Conservation (phyloP, 805 yeast species). For the Kodamaea jinghongensis region DNA sequence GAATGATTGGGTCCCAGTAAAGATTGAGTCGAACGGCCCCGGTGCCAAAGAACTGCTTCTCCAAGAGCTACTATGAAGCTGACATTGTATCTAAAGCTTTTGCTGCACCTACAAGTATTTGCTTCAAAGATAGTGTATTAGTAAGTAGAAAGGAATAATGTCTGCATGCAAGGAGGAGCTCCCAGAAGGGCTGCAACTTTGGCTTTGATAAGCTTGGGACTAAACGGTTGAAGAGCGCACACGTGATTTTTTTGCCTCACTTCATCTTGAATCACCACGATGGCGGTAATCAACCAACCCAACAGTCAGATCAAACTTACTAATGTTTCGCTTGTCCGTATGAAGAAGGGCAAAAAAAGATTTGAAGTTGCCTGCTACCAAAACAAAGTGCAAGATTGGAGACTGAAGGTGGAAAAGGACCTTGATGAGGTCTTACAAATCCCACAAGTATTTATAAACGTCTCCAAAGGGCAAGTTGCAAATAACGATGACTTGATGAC, state of each 20-base stretch:
- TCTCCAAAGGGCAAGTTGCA: constrained; percentile 92
- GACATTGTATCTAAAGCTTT: too few relatives aligned
- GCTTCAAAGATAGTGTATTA: too few relatives aligned
- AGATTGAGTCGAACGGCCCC: too few relatives aligned
- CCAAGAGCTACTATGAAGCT: too few relatives aligned
- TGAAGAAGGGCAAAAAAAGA: constrained; percentile 87
- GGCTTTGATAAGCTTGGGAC: too few relatives aligned
- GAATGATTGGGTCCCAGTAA: too few relatives aligned
- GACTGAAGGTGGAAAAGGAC: constrained; percentile 85
- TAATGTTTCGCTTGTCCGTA: constrained; percentile 87
- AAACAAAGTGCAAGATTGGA: constrained; percentile 94
- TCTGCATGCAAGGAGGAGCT: too few relatives aligned
- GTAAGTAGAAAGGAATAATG: too few relatives aligned
- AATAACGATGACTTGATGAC: constrained; percentile 75
- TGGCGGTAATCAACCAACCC: constrained; percentile 76
- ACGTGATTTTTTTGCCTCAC: constrained; percentile 2
- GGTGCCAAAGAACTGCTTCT: too few relatives aligned
- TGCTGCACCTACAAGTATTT: too few relatives aligned
- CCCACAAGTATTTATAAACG: constrained; percentile 90
- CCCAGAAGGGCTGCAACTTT: too few relatives aligned
- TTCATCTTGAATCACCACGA: constrained; percentile 11
- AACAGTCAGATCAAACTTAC: constrained; percentile 85
- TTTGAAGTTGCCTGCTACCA: constrained; percentile 96
- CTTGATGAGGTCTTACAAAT: constrained; percentile 94
- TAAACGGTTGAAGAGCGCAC: too few relatives aligned